phyloP scores from a whole-genome alignment of 192 early-diverging fungal species.

The Backusella mclennaniae region DNA sequence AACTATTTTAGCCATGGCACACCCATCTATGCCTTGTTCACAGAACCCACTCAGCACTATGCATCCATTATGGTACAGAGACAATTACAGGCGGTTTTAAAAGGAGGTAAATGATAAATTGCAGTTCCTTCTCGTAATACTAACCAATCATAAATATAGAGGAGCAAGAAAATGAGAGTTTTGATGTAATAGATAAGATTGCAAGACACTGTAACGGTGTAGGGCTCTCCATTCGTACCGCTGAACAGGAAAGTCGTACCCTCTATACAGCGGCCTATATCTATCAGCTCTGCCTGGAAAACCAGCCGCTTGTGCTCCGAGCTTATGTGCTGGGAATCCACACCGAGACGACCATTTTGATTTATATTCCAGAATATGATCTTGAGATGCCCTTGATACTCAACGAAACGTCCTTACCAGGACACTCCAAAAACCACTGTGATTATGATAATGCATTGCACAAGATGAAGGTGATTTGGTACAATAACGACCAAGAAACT shows the following conservation, averaged over 20 bases:
- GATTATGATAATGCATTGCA: neutral
- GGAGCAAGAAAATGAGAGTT: neutral
- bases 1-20: slow-evolving; percentile 11
- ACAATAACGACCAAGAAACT: neutral
- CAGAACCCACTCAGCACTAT: neutral
- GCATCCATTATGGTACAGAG: slow-evolving; percentile 4
- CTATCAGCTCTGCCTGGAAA: neutral
- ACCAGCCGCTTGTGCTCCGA: neutral
- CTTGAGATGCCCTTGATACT: slow-evolving; percentile 2
- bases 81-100: neutral
- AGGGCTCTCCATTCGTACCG: neutral
- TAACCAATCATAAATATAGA: neutral
- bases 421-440: neutral
- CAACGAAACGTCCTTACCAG: neutral
- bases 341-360: neutral
- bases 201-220: neutral
- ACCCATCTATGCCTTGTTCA: slow-evolving; percentile 5
- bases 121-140: no score
- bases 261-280: slow-evolving; percentile 7
- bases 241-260: neutral
- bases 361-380: slow-evolving; percentile 11
- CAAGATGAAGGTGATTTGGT: neutral
- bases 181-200: slow-evolving; percentile 5
- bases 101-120: neutral
- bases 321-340: neutral